Evolutionary conservation across 2,329 filamentous ascomycete genomes (phyloP).

Genomic region (Ophiosphaerella narmari): DNA sequence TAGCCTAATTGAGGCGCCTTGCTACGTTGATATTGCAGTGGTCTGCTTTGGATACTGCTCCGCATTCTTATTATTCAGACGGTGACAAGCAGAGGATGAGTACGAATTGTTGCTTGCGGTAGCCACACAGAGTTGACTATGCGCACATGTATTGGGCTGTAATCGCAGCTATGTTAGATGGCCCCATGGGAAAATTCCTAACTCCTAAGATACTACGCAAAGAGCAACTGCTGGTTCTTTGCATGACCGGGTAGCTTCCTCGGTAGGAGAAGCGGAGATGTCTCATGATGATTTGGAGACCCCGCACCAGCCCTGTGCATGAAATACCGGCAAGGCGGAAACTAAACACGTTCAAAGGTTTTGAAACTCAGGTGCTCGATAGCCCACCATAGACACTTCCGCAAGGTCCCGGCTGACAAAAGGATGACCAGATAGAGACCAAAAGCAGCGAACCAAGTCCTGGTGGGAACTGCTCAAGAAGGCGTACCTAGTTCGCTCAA

Average conservation of each 20-base stretch:
- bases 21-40: constrained; percentile 11
- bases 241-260: too few species aligned
- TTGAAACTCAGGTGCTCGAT: not conserved
- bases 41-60: constrained; percentile 12
- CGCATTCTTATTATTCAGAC: not conserved
- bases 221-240: too few species aligned
- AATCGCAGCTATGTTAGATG: not conserved
- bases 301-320: constrained; percentile 27
- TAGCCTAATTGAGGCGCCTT: constrained; percentile 8
- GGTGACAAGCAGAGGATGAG: not conserved
- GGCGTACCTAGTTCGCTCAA: too few species aligned
- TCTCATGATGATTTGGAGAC: constrained; percentile 16
- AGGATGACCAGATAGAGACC: not conserved
- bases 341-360: constrained; percentile 1
- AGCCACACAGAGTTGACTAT: not conserved
- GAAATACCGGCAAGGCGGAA: constrained; percentile 9
- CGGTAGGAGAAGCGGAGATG: constrained; percentile 5
- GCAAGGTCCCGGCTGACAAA: not conserved
- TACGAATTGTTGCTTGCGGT: not conserved
- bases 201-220: too few species aligned
- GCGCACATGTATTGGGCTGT: not conserved
- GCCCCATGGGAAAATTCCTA: too few species aligned
- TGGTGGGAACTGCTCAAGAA: not conserved
- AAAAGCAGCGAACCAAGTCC: not conserved
- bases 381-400: not conserved